phyloP scores from a whole-genome alignment of 1,284 basidiomycete genomes.

The Peniophora sp. region DNA sequence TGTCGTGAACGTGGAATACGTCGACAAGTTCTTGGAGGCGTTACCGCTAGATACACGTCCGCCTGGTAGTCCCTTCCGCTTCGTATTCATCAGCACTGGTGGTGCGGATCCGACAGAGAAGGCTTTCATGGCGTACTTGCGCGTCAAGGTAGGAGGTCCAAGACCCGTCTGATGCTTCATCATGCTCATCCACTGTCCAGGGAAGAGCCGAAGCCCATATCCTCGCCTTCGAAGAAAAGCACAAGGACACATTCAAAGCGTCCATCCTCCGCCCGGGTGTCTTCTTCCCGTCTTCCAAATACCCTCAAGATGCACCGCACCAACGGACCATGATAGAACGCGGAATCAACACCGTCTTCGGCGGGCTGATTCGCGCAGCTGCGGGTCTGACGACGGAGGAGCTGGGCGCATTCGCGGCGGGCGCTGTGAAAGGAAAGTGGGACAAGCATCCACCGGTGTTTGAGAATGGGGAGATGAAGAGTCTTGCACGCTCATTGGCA shows the following conservation, averaged over 20 bases:
- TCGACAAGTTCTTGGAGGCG: conserved; percentile 22
- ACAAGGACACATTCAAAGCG: conserved; percentile 10
- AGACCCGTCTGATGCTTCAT: neutral
- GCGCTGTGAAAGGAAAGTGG: conserved; percentile 9
- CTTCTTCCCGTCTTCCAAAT: conserved; percentile 22
- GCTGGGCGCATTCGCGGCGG: conserved; percentile 8
- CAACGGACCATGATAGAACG: conserved; percentile 15
- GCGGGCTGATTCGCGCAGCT: neutral
- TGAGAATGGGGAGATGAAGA: conserved; percentile 10
- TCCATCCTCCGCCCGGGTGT: conserved; percentile 23
- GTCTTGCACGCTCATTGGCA: neutral
- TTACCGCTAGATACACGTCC: conserved; percentile 17
- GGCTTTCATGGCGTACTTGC: conserved; percentile 21
- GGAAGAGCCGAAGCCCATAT: conserved; percentile 20
- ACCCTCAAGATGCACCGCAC: conserved; percentile 20
- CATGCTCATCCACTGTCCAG: conserved; percentile 7
- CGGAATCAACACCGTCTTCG: conserved; percentile 10
- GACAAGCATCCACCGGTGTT: conserved; percentile 5
- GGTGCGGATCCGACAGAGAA: conserved; percentile 19
- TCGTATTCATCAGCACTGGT: conserved; percentile 25
- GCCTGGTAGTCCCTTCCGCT: conserved; percentile 20
- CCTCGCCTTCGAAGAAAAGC: conserved; percentile 2
- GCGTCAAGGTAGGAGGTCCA: conserved; percentile 20
- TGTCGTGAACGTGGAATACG: conserved; percentile 25
- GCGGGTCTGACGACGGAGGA: conserved; percentile 5